These are phyloP conservation scores for Pythium aristosporum DNA, from an alignment of 352 stramenopile genomes.

Conservation along the genomic window DNA sequence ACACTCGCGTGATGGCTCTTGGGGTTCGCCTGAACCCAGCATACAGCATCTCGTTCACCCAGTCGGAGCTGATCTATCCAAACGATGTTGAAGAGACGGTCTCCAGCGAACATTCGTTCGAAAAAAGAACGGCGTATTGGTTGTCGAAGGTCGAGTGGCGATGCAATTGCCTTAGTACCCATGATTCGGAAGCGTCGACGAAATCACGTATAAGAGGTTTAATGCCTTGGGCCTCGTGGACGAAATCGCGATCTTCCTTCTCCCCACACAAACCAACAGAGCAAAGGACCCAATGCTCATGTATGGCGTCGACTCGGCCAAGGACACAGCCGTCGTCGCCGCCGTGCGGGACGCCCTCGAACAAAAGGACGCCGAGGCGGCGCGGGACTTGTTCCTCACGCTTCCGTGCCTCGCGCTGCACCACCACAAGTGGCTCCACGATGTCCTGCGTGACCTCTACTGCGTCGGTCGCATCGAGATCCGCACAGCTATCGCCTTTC, in stretches of 20 bases:
- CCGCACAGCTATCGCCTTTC: not conserved
- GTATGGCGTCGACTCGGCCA: not conserved
- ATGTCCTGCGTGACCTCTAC: not conserved
- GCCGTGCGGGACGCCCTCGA: conserved; percentile 5
- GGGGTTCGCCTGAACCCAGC: no score
- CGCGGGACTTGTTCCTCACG: not conserved
- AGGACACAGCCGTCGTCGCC: not conserved
- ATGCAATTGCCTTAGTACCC: not conserved
- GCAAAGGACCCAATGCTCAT: not conserved
- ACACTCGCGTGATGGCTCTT: no score
- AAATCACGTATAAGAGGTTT: not conserved
- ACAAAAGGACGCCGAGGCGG: not conserved
- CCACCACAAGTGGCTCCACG: conserved; percentile 2
- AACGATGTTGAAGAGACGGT: no score
- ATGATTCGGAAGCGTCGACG: not conserved
- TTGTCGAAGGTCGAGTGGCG: not conserved
- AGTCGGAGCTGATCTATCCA: no score
- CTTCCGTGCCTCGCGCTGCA: not conserved
- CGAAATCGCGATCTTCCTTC: not conserved
- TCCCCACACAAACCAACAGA: not conserved
- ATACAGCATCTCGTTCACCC: no score
- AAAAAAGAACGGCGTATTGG: not conserved
- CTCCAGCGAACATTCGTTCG: no score
- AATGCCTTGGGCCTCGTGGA: not conserved
- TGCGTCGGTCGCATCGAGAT: not conserved